Conservation (phyloP, 2,329 filamentous ascomycete species). For the Proliferodiscus dingleyae region DNA sequence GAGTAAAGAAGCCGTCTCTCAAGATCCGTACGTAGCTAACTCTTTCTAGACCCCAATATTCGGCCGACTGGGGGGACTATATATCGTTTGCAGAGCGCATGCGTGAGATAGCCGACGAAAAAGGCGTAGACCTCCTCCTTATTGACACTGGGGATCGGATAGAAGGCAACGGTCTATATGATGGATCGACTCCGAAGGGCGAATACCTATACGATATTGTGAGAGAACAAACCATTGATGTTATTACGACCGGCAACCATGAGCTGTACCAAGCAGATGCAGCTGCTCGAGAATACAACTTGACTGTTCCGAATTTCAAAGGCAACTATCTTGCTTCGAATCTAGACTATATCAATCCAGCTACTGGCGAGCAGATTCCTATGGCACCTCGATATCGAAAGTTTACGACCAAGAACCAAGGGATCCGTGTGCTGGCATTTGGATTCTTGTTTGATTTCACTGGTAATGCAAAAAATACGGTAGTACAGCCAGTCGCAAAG, state of each 20-base stretch:
- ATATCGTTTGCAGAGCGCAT: slow-evolving; percentile 86
- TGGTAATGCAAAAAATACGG: slow-evolving; percentile 83
- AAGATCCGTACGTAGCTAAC: slow-evolving; percentile 11
- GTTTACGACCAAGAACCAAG: slow-evolving; percentile 87
- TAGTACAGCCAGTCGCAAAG: slow-evolving; percentile 74
- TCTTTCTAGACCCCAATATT: slow-evolving; percentile 68
- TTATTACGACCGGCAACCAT: slow-evolving; percentile 88
- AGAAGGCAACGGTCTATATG: slow-evolving; percentile 92
- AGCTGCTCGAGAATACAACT: slow-evolving; percentile 70
- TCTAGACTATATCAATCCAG: slow-evolving; percentile 75
- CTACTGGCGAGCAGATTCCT: slow-evolving; percentile 65
- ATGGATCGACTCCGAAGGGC: slow-evolving; percentile 82
- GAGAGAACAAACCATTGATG: slow-evolving; percentile 74
- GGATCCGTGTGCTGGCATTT: slow-evolving; percentile 78
- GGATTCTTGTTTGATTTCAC: slow-evolving; percentile 95
- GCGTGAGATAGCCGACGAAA: slow-evolving; percentile 69
- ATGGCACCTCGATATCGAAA: slow-evolving; percentile 80
- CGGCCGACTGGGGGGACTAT: slow-evolving; percentile 97
- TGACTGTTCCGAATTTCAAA: slow-evolving; percentile 78
- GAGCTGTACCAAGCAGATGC: slow-evolving; percentile 83
- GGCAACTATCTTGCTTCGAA: slow-evolving; percentile 86
- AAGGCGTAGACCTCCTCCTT: slow-evolving; percentile 81
- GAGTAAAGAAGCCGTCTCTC: slow-evolving; percentile 52
- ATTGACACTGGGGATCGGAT: slow-evolving; percentile 91
- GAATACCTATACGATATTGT: slow-evolving; percentile 85